Conservation (phyloP, 306 rosid species). For the Senna siamea region DNA sequence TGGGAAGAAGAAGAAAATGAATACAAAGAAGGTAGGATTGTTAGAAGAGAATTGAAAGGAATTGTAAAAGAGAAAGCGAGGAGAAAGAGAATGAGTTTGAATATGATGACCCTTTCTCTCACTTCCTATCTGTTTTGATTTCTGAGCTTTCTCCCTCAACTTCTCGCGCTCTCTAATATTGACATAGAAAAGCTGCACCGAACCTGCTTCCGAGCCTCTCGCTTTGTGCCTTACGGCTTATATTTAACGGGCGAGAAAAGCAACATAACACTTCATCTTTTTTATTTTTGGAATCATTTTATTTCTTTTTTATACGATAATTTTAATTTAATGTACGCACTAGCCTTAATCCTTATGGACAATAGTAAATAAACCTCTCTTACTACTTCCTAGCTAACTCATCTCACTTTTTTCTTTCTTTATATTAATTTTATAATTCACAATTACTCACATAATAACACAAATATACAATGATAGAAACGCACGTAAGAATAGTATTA, state of each 20-base stretch:
- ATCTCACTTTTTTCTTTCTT: neutral
- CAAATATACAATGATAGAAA: too few species aligned
- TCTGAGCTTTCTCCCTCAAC: conserved; percentile 25
- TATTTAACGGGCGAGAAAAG: conserved; percentile 43
- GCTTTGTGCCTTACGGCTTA: conserved; percentile 57
- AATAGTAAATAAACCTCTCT: too few species aligned
- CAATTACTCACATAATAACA: too few species aligned
- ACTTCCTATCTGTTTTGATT: conserved; percentile 27
- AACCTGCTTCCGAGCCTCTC: conserved; percentile 87
- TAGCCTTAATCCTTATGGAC: too few species aligned
- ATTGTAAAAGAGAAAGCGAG: conserved; percentile 36
- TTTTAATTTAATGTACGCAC: too few species aligned
- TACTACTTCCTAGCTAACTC: too few species aligned
- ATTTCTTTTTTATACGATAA: too few species aligned
- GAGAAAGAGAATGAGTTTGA: conserved; percentile 35
- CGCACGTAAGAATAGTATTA: neutral
- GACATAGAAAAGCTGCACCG: conserved; percentile 56
- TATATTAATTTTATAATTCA: too few species aligned
- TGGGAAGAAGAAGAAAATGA: conserved; percentile 30
- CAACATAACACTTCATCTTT: neutral
- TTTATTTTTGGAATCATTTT: neutral
- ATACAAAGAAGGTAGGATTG: conserved; percentile 32
- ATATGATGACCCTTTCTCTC: conserved; percentile 38
- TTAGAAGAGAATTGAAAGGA: conserved; percentile 30
- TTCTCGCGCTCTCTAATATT: conserved; percentile 50